A percentile compares a stretch with the other conserved stretches of the same genome.
Evolutionary conservation across 768 basidiomycete species (phyloP).

Genomic region (Calocera viscosa): DNA sequence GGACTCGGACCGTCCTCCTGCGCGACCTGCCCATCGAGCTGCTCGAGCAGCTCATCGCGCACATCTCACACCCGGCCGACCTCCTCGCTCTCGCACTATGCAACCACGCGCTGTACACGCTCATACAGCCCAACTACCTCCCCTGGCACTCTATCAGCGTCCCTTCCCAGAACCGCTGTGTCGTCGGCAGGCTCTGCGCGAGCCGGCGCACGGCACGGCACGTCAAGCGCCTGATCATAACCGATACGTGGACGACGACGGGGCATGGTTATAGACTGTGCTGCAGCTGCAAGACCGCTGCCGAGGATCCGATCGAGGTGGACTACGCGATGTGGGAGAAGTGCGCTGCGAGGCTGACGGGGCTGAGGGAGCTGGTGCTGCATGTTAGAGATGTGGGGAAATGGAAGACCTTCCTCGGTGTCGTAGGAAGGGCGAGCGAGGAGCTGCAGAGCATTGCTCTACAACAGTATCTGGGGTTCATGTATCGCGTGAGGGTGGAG

Average conservation of each 20-base stretch:
- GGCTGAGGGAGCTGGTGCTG: background rate
- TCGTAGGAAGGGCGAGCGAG: background rate
- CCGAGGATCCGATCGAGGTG: background rate
- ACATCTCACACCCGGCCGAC: background rate
- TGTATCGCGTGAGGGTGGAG: background rate
- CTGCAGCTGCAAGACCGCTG: background rate
- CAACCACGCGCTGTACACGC: background rate
- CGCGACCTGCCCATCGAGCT: background rate
- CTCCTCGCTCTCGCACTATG: background rate
- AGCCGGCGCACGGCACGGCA: background rate
- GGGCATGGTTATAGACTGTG: background rate
- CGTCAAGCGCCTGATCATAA: background rate
- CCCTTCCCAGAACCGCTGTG: background rate
- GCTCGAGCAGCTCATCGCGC: background rate
- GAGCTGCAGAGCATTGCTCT: background rate
- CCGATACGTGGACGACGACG: background rate
- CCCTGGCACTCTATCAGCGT: background rate
- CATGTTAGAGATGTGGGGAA: background rate
- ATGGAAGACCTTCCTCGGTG: background rate
- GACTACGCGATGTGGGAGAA: background rate
- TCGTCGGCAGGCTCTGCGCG: background rate
- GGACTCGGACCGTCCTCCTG: too few species aligned
- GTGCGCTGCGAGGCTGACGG: background rate
- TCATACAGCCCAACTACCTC: background rate
- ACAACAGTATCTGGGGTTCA: constrained; percentile 1